Evolutionary conservation across 495 filamentous ascomycete genomes (phyloP).

Genomic region (Lophium mytilinum): DNA sequence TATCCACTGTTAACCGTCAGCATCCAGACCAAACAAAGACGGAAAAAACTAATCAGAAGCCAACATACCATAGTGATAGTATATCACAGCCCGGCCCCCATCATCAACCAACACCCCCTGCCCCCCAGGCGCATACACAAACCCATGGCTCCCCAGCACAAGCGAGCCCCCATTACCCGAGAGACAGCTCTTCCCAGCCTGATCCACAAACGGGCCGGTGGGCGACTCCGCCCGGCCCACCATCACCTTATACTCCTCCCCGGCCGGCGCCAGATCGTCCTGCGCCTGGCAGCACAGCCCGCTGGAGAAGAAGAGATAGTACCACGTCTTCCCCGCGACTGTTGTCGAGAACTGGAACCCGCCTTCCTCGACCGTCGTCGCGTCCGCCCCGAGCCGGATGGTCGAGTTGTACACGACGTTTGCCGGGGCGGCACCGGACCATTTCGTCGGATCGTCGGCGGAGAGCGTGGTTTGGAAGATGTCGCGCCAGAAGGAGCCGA

Average conservation of each 20-base stretch:
- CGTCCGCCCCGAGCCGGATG: slow-evolving; percentile 16
- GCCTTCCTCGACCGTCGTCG: slow-evolving; percentile 48
- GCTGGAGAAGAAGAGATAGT: slow-evolving; percentile 58
- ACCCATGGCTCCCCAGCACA: slow-evolving; percentile 50
- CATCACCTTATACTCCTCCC: slow-evolving; percentile 58
- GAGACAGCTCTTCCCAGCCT: slow-evolving; percentile 45
- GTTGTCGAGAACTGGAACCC: slow-evolving; percentile 40
- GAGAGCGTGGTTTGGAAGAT: slow-evolving; percentile 52
- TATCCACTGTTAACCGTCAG: slow-evolving; percentile 2
- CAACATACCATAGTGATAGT: slow-evolving; percentile 17
- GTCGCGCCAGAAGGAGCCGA: slow-evolving; percentile 62
- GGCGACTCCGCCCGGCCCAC: slow-evolving; percentile 50
- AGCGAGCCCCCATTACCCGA: slow-evolving; percentile 50
- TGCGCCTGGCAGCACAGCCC: slow-evolving; percentile 54
- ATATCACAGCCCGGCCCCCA: neutral
- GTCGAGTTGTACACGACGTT: slow-evolving; percentile 50
- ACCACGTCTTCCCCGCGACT: slow-evolving; percentile 41
- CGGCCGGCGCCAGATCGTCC: slow-evolving; percentile 38
- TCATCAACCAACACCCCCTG: slow-evolving; percentile 36
- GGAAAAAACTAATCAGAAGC: neutral
- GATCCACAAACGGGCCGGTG: slow-evolving; percentile 43
- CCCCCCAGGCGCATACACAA: slow-evolving; percentile 62
- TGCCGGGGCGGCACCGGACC: slow-evolving; percentile 24
- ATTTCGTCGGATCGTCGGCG: slow-evolving; percentile 27
- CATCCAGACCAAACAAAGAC: neutral